Conservation (phyloP, 495 filamentous ascomycete species). For the Daldinia caldariorum region DNA sequence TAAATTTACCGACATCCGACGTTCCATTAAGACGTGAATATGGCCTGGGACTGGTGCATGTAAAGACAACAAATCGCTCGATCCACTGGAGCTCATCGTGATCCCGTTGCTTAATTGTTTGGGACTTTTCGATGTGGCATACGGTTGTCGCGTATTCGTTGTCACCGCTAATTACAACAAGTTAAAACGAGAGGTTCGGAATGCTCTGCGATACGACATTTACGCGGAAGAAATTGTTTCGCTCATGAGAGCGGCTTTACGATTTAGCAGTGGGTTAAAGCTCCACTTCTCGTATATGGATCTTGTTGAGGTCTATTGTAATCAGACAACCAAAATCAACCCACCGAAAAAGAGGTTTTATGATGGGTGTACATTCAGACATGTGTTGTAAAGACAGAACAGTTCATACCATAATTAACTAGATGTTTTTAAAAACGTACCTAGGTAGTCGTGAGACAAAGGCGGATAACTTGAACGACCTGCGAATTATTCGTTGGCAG, state of each 20-base stretch:
- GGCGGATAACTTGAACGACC: not conserved
- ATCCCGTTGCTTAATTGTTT: not conserved
- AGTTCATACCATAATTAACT: too few species aligned
- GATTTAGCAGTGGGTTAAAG: not conserved
- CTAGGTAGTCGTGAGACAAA: not conserved
- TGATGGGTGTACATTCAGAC: not conserved
- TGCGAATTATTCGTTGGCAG: too few species aligned
- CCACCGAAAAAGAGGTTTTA: not conserved
- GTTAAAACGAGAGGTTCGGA: not conserved
- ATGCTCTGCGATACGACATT: not conserved
- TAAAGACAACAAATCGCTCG: not conserved
- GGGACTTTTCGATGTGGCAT: not conserved
- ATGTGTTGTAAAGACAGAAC: not conserved
- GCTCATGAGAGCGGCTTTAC: not conserved
- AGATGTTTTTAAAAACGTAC: not conserved
- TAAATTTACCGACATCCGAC: not conserved
- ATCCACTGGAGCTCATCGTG: not conserved
- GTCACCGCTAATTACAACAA: not conserved
- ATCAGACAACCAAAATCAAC: too few species aligned
- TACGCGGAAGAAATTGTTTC: not conserved
- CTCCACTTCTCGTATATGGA: not conserved
- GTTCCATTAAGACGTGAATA: not conserved
- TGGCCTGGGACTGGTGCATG: not conserved
- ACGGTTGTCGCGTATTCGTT: not conserved
- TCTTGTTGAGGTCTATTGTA: too few species aligned